Evolutionary conservation across 2,329 filamentous ascomycete species (phyloP).

Genomic region (Sarocladium strictum): DNA sequence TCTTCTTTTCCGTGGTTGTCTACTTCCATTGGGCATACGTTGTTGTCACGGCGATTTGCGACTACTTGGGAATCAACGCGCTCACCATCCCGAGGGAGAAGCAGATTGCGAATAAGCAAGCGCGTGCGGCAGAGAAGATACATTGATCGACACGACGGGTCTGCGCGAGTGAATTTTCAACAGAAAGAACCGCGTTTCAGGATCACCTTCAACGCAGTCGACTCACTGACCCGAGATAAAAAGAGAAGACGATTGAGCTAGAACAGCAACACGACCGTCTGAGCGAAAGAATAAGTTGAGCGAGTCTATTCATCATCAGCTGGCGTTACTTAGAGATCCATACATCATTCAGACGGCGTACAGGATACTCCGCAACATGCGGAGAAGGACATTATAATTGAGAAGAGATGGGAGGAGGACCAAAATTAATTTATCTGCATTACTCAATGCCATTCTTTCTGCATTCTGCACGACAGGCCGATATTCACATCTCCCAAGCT

Average conservation of each 20-base stretch:
- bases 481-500: too few species aligned
- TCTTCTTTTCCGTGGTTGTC: slow-evolving; percentile 74
- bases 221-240: too few species aligned
- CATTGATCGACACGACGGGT: slow-evolving; percentile 17
- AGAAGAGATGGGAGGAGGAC: not conserved
- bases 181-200: not conserved
- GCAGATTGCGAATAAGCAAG: slow-evolving; percentile 47
- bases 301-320: not conserved
- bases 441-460: too few species aligned
- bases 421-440: not conserved
- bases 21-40: slow-evolving; percentile 92
- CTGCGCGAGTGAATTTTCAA: not conserved
- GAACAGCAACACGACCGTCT: not conserved
- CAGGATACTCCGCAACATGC: not conserved
- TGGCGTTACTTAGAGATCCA: slow-evolving; percentile 2
- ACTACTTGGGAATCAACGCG: slow-evolving; percentile 89
- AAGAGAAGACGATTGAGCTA: not conserved
- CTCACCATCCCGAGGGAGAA: slow-evolving; percentile 72
- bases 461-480: too few species aligned
- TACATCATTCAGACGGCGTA: not conserved
- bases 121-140: slow-evolving; percentile 28
- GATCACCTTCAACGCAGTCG: not conserved
- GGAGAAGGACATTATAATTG: not conserved
- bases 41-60: slow-evolving; percentile 86
- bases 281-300: not conserved